These are phyloP conservation scores for Podosphaera aphanis DNA, from an alignment of 2,329 filamentous ascomycete genomes.

Conservation along the genomic window DNA sequence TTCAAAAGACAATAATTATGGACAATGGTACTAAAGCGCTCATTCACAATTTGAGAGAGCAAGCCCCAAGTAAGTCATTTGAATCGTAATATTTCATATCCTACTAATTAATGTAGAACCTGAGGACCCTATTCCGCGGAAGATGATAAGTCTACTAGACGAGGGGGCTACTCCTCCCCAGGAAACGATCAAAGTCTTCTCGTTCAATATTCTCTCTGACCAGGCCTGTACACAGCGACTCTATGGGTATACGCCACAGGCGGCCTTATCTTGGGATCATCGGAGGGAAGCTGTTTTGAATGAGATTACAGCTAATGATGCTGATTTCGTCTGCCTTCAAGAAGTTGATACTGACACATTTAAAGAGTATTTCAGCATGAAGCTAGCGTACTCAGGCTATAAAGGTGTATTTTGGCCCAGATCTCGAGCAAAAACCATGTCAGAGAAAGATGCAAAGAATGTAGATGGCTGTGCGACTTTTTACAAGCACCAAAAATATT, in stretches of 20 bases:
- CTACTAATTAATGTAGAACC: constrained; percentile 32
- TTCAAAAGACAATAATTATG: constrained; percentile 59
- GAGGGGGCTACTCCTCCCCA: constrained; percentile 23
- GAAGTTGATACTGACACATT: constrained; percentile 85
- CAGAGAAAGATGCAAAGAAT: constrained; percentile 62
- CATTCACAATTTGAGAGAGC: constrained; percentile 61
- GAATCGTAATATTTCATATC: background rate
- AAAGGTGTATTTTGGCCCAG: constrained; percentile 87
- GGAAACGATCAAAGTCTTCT: constrained; percentile 64
- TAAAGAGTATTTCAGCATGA: constrained; percentile 73
- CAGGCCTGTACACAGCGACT: constrained; percentile 66
- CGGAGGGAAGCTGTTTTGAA: constrained; percentile 61
- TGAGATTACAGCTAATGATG: constrained; percentile 55
- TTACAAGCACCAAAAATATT: constrained; percentile 86
- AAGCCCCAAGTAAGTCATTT: constrained; percentile 48
- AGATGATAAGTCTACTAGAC: constrained; percentile 55
- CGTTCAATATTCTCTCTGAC: constrained; percentile 91
- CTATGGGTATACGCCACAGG: constrained; percentile 76
- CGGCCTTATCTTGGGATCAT: constrained; percentile 68
- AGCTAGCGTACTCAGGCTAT: constrained; percentile 70
- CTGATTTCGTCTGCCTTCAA: constrained; percentile 81
- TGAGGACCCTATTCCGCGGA: constrained; percentile 50
- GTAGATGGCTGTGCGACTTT: constrained; percentile 95
- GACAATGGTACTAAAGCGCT: constrained; percentile 72
- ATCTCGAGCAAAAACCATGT: constrained; percentile 74